Evolutionary conservation across 2,329 filamentous ascomycete species (phyloP), one percentile per base, ranked within the genome.

Genomic region (Aspergillus luchuensis): DNA sequence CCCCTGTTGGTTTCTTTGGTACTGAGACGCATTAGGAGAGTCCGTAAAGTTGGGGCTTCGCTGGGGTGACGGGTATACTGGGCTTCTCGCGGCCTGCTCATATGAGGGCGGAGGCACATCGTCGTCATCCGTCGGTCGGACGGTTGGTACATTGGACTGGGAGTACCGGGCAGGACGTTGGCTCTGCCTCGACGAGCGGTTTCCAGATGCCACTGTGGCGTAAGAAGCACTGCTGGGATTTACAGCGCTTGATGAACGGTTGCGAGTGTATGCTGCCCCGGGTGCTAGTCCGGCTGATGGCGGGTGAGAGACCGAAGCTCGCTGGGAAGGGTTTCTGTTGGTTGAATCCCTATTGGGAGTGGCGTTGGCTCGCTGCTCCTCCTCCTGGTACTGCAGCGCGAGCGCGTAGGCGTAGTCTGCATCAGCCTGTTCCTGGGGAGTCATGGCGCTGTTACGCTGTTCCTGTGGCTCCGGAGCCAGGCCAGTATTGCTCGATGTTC

Each of bases 351-450:
- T 92, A 88, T 66, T 97, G 92, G 75, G 98, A 94, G 36, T n/a
- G 2, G 52, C 59, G 30, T 63, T 66, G 64, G 92, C 87, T 13
- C 87, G 85, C 69, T 92, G 88, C 65, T 97, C 92, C 74, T 98
- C 94, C 73, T 98, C 95, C 73, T 98, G 94, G 1, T 97, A 84
- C 72, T 98, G 95, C 6, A 99, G 82, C 0, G 94, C 93, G 3
- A 98, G 83, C 0, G 95, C 95, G 30, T 97, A 88, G 53, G 95
- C 95, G 33, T 97, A 88, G 61, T 93, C 87, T 69, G 79, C 79
- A 66, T 81, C 79, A 38, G 75, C 76, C 64, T 97, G 93, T 77
- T 97, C 87, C 80, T 96, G 84, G 15, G 69, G 64, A 11, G 71
- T 68, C 28, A 73, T 59, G 38, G 66, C 56, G 23, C 62, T 61